Conservation (phyloP, 768 basidiomycete genomes). For the Thelephora aurantiotincta region DNA sequence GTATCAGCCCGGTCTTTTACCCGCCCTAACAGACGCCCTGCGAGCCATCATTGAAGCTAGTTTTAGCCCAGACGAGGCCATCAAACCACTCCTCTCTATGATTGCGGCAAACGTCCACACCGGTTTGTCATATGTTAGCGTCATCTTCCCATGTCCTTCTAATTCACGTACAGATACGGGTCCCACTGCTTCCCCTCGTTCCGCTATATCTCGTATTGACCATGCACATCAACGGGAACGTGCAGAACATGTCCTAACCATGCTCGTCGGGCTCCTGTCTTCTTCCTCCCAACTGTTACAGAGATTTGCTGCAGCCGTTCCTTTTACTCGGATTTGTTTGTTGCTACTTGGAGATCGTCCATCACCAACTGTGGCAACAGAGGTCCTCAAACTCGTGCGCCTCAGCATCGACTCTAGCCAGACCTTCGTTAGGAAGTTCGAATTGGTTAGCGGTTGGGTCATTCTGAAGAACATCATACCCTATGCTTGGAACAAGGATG, state of each 20-base stretch:
- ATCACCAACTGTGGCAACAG: slow-evolving; percentile 36
- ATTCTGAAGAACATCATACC: slow-evolving; percentile 59
- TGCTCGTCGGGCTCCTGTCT: slow-evolving; percentile 48
- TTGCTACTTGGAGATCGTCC: slow-evolving; percentile 74
- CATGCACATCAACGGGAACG: slow-evolving; percentile 34
- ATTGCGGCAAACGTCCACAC: slow-evolving; percentile 68
- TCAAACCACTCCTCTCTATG: slow-evolving; percentile 81
- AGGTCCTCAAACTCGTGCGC: slow-evolving; percentile 45
- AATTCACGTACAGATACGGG: slow-evolving; percentile 3
- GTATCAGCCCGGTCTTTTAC: slow-evolving; percentile 42
- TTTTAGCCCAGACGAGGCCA: slow-evolving; percentile 59
- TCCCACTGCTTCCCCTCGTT: slow-evolving; percentile 32
- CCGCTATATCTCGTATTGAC: slow-evolving; percentile 43
- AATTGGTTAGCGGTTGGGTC: slow-evolving; percentile 75
- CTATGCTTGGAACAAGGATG: slow-evolving; percentile 44
- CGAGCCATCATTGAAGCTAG: slow-evolving; percentile 44
- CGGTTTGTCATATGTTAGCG: slow-evolving; percentile 24
- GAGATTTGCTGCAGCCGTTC: slow-evolving; percentile 63
- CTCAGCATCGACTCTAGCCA: slow-evolving; percentile 38
- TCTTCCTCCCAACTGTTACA: slow-evolving; percentile 36
- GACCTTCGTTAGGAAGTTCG: slow-evolving; percentile 71
- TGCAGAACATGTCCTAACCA: slow-evolving; percentile 52
- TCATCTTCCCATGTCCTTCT: slow-evolving; percentile 1
- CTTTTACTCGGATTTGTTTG: slow-evolving; percentile 64
- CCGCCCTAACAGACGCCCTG: slow-evolving; percentile 44